Evolutionary conservation across 2,329 filamentous ascomycete species (phyloP).

Genomic region (Xylariaceae sp.): DNA sequence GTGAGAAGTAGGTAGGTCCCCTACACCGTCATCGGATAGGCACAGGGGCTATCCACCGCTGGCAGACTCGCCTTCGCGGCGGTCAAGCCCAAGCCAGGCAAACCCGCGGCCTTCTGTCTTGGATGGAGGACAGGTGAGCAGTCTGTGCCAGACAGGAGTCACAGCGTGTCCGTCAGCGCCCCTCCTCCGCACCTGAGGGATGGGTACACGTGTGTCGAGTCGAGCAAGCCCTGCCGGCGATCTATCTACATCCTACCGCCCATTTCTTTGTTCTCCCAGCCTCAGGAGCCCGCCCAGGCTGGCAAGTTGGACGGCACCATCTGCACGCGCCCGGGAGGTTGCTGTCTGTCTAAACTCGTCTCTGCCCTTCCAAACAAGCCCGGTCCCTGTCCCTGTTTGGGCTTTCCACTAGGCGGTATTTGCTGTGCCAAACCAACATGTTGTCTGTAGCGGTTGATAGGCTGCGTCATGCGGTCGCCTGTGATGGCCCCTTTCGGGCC

Average conservation of each 20-base stretch:
- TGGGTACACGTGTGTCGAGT: constrained; percentile 49
- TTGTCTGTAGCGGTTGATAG: constrained; percentile 26
- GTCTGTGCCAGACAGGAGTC: constrained; percentile 13
- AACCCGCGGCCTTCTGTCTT: constrained; percentile 14
- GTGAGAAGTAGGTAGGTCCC: constrained; percentile 15
- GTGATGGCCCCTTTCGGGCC: constrained; percentile 31
- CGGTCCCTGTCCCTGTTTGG: constrained; percentile 35
- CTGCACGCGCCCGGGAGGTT: constrained; percentile 40
- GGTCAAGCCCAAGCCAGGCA: constrained; percentile 23
- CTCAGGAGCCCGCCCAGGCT: constrained; percentile 28
- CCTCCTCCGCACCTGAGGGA: constrained; percentile 18
- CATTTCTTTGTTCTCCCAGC: constrained; percentile 40
- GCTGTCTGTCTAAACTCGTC: constrained; percentile 32
- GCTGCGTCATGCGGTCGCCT: constrained; percentile 33
- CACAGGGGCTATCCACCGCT: constrained; percentile 26
- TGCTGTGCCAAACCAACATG: constrained; percentile 36
- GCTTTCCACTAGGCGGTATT: constrained; percentile 29
- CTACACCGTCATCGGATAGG: constrained; percentile 26
- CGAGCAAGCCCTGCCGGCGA: constrained; percentile 34
- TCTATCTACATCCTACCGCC: constrained; percentile 25
- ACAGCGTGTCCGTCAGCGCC: constrained; percentile 8
- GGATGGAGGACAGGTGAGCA: constrained; percentile 14
- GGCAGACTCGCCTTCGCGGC: constrained; percentile 21
- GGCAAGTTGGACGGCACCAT: constrained; percentile 33
- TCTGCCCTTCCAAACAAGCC: constrained; percentile 31